These are phyloP conservation scores for Colletotrichum orchidophilum DNA, from an alignment of 2,329 filamentous ascomycete species.

Conservation along the genomic window DNA sequence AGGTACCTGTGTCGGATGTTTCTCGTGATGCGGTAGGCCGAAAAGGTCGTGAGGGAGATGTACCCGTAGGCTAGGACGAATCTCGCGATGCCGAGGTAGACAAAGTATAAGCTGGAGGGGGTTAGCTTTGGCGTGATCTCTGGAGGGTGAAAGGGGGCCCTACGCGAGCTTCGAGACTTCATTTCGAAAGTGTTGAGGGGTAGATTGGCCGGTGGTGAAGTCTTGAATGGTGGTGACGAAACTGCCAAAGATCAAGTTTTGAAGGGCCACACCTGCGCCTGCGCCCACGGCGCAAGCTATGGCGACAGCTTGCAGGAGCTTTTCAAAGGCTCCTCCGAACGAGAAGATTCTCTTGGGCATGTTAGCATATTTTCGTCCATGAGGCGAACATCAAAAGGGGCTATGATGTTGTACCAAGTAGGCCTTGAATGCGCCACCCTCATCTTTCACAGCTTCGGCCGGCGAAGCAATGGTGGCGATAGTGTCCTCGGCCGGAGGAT, in stretches of 20 bases:
- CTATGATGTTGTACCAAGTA: constrained; percentile 27
- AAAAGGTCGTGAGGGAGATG: constrained; percentile 55
- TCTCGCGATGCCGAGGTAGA: constrained; percentile 66
- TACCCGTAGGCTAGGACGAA: constrained; percentile 60
- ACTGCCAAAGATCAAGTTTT: constrained; percentile 50
- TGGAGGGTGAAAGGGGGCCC: not conserved
- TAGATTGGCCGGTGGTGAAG: constrained; percentile 40
- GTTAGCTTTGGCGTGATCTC: not conserved
- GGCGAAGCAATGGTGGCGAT: constrained; percentile 9
- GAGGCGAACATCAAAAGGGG: not conserved
- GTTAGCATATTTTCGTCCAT: not conserved
- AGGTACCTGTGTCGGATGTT: constrained; percentile 60
- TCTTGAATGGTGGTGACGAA: constrained; percentile 48
- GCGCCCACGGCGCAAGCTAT: constrained; percentile 46
- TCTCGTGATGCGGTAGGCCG: constrained; percentile 60
- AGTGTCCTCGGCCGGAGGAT: constrained; percentile 9
- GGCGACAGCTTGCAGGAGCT: constrained; percentile 40
- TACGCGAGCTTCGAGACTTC: constrained; percentile 46
- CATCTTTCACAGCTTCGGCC: constrained; percentile 19
- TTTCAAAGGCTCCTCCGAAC: constrained; percentile 41
- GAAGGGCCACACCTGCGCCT: constrained; percentile 48
- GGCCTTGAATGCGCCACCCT: constrained; percentile 34
- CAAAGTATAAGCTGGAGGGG: constrained; percentile 59
- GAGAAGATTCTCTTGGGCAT: constrained; percentile 42
- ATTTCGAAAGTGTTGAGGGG: constrained; percentile 40